These are phyloP conservation scores for Pseudozyma thailandica DNA, from an alignment of 1,284 basidiomycete species.

Conservation along the genomic window DNA sequence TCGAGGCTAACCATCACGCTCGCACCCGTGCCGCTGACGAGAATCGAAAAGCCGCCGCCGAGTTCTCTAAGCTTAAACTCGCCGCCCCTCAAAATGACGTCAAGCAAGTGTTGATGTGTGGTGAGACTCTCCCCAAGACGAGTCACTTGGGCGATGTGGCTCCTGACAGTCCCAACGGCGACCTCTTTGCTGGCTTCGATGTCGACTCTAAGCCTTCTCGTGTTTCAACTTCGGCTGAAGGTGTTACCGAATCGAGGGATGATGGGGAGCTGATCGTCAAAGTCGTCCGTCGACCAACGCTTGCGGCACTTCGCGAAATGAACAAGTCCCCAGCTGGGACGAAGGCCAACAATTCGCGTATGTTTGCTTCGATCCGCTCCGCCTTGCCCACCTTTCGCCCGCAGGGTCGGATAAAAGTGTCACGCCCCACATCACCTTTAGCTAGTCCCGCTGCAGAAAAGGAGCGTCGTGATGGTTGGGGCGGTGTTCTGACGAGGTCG, in stretches of 20 bases:
- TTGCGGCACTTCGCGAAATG: slow-evolving; percentile 18
- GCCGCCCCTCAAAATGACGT: not conserved
- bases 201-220: not conserved
- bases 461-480: slow-evolving; percentile 41
- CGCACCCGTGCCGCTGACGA: not conserved
- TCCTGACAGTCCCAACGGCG: slow-evolving; percentile 38
- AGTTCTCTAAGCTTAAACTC: not conserved
- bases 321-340: not conserved
- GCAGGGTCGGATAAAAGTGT: slow-evolving; percentile 23
- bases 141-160: slow-evolving; percentile 16
- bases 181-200: slow-evolving; percentile 32
- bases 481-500: slow-evolving; percentile 22
- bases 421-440: not conserved
- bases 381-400: slow-evolving; percentile 10
- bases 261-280: slow-evolving; percentile 5
- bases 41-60: slow-evolving; percentile 12
- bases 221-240: no score
- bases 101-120: not conserved
- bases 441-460: not conserved
- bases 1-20: slow-evolving; percentile 30
- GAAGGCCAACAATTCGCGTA: not conserved
- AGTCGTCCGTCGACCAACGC: slow-evolving; percentile 14
- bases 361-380: slow-evolving; percentile 11
- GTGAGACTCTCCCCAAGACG: slow-evolving; percentile 11
- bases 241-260: not conserved